phyloP scores from a whole-genome alignment of 116 monocot species.

The Iris pallida region DNA sequence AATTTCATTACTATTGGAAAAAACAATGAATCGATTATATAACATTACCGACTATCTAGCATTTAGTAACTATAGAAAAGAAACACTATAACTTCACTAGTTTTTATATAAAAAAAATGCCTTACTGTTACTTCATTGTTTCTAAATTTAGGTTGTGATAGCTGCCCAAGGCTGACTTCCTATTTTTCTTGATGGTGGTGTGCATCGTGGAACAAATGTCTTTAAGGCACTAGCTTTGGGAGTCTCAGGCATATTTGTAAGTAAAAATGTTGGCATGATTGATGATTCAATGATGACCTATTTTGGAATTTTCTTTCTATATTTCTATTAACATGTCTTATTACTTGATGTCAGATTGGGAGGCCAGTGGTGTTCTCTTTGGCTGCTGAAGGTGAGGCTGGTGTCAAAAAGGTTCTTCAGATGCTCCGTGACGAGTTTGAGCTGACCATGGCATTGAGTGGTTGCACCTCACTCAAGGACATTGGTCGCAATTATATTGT shows the following conservation, averaged over 20 bases:
- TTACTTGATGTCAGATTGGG: constrained; percentile 46
- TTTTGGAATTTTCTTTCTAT: background rate
- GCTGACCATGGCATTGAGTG: constrained; percentile 80
- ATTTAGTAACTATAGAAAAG: no score
- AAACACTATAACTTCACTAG: no score
- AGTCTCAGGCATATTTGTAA: constrained; percentile 93
- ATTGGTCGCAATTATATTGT: constrained; percentile 77
- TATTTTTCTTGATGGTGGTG: constrained; percentile 86
- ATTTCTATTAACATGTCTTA: no score
- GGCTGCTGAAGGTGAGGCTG: constrained; percentile 87
- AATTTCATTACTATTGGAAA: no score
- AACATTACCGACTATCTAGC: no score
- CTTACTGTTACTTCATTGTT: no score
- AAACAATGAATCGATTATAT: no score
- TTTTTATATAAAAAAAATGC: no score
- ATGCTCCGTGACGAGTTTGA: constrained; percentile 89
- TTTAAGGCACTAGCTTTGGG: constrained; percentile 97
- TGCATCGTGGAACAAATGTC: constrained; percentile 94
- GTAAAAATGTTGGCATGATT: constrained; percentile 14
- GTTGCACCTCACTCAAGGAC: constrained; percentile 65
- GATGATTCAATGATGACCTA: no score
- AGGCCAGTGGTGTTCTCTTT: constrained; percentile 85
- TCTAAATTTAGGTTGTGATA: constrained; percentile 59
- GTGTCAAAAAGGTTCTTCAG: constrained; percentile 71
- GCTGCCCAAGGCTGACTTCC: constrained; percentile 76